Conservation (phyloP, 768 basidiomycete genomes). For the Amanita pseudoporphyria region DNA sequence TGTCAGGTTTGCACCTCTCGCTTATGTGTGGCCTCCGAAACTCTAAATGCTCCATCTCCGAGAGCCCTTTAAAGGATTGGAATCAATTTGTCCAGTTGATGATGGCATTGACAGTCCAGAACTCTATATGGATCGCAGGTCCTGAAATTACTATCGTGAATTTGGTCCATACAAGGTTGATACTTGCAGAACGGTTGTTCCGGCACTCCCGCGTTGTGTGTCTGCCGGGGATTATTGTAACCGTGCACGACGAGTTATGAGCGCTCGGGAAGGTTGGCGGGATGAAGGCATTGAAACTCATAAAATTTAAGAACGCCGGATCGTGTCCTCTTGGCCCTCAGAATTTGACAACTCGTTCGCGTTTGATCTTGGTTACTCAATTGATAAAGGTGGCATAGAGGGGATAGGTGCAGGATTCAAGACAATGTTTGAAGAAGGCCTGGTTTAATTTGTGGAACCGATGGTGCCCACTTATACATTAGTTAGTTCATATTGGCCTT, state of each 20-base stretch:
- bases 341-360: conserved; percentile 35
- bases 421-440: conserved; percentile 15
- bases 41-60: conserved; percentile 15
- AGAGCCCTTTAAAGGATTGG: conserved; percentile 43
- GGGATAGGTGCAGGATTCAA: conserved; percentile 8
- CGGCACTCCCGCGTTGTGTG: conserved; percentile 44
- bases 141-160: conserved; percentile 44
- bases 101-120: conserved; percentile 31
- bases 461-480: not conserved
- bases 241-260: conserved; percentile 42
- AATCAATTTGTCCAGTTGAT: conserved; percentile 43
- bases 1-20: conserved; percentile 32
- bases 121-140: conserved; percentile 41
- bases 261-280: conserved; percentile 47
- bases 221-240: conserved; percentile 50
- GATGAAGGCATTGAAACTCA: conserved; percentile 31
- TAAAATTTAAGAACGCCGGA: conserved; percentile 36
- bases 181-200: conserved; percentile 32
- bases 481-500: not conserved
- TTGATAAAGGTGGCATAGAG: conserved; percentile 37
- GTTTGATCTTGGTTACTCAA: conserved; percentile 31
- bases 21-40: not conserved
- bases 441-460: conserved; percentile 1
- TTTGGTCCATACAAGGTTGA: conserved; percentile 36
- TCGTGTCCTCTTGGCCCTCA: conserved; percentile 40